A percentile compares a stretch with the other conserved stretches of the same genome.
Conservation (phyloP, 2,329 filamentous ascomycete genomes). For the Aspergillus ochraceoroseus region DNA sequence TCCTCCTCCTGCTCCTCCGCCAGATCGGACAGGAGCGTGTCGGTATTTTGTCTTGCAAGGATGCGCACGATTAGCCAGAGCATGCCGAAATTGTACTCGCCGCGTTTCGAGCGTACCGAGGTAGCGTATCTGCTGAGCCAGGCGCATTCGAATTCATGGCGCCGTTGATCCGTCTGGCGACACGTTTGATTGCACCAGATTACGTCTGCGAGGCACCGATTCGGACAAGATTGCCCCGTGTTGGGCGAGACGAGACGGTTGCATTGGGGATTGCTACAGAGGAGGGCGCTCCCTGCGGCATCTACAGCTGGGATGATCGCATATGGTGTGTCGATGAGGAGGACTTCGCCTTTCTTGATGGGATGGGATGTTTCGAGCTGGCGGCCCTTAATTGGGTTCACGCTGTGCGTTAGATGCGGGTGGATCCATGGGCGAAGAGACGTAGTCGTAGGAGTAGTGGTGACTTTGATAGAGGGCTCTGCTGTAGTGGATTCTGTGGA, state of each 20-base stretch:
- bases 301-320: slow-evolving; percentile 26
- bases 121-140: slow-evolving; percentile 28
- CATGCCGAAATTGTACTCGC: slow-evolving; percentile 35
- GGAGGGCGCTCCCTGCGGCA: slow-evolving; percentile 8
- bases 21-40: no score
- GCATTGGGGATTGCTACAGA: slow-evolving; percentile 32
- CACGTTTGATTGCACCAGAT: slow-evolving; percentile 28
- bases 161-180: slow-evolving; percentile 20
- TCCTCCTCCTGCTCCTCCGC: not conserved
- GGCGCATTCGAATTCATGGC: slow-evolving; percentile 31
- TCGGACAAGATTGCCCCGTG: slow-evolving; percentile 19
- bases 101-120: slow-evolving; percentile 26
- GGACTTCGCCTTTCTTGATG: slow-evolving; percentile 25
- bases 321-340: slow-evolving; percentile 31
- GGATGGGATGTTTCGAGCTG: slow-evolving; percentile 26
- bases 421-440: slow-evolving; percentile 26
- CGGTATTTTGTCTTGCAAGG: slow-evolving; percentile 23
- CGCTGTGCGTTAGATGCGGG: slow-evolving; percentile 26
- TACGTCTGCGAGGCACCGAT: slow-evolving; percentile 27
- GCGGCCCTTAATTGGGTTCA: slow-evolving; percentile 30
- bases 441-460: not conserved
- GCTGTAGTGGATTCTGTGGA: no score
- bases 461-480: no score
- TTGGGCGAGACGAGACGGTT: slow-evolving; percentile 17
- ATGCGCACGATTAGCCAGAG: slow-evolving; percentile 34